Evolutionary conservation across 257 asterid genomes (phyloP), one percentile per base, ranked within the genome.

Genomic region (Fraxinus cuspidata): DNA sequence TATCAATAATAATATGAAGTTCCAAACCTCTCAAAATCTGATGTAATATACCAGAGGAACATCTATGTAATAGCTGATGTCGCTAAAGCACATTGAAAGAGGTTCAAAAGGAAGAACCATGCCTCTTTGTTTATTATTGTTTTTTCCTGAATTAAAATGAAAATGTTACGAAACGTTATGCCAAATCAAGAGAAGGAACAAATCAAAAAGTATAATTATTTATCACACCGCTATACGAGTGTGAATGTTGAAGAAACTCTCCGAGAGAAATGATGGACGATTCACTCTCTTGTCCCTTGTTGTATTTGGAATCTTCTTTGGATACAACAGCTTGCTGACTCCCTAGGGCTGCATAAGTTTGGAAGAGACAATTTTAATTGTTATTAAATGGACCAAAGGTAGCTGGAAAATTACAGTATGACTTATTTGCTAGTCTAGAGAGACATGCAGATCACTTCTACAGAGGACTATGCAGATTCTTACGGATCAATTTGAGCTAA

Each of bases 71-170:
- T 95, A 95, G 85, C 79, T 91, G 75, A 95, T 86, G 85, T 93
- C 88, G 84, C 81, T 90, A 42, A 95, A 95, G 47, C 90, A 84
- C 89, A 95, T 86, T 72, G 98, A 91, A 84, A 93, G 98, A 71
- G 97, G 96, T 80, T 88, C 79, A 75, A 95, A 95, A 1, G 99
- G 99, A 75, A 95, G 94, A 87, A 90, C 92, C 98, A 93, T 90
- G 81, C 99, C 98, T 79, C 81, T 86, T 69, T 81, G 82, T 84
- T 75, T 86, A 79, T 63, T 77, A 11, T 44, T 37, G 75, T 78
- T 76, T 78, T 83, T 83, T 73, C 96, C 94, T 92, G 92, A 73
- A 64, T 80, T 64, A 56, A 38, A 25, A 78, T 69, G 72, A 77
- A 58, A 83, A 80, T 63, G 60, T 37, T 49, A 73, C 58, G 77